phyloP scores from a whole-genome alignment of 805 yeast genomes.

The Pichia paraexigua region DNA sequence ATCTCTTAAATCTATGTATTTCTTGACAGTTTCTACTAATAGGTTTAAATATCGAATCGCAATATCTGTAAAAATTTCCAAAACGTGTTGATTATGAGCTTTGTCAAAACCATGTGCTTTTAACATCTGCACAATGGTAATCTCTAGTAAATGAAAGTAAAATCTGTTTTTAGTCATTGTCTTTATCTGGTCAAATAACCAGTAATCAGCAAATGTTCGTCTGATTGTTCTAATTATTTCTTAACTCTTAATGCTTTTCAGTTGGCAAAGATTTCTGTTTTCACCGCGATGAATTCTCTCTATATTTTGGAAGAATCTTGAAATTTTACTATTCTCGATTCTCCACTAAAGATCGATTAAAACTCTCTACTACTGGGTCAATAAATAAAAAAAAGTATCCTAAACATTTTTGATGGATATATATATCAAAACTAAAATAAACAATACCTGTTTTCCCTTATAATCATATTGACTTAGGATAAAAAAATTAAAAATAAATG shows the following conservation, averaged over 20 bases:
- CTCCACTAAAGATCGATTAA: too few relatives aligned
- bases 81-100: conserved; percentile 52
- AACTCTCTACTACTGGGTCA: too few relatives aligned
- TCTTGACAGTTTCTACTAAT: conserved; percentile 42
- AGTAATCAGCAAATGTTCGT: background rate
- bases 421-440: too few relatives aligned
- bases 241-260: background rate
- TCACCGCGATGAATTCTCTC: background rate
- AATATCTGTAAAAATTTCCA: conserved; percentile 74
- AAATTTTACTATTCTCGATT: too few relatives aligned
- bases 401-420: too few relatives aligned
- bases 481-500: too few relatives aligned
- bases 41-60: conserved; percentile 55
- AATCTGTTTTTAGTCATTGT: conserved; percentile 21
- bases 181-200: background rate
- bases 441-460: too few relatives aligned
- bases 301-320: too few relatives aligned
- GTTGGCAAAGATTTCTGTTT: background rate
- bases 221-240: background rate
- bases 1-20: conserved; percentile 40
- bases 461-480: too few relatives aligned
- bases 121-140: conserved; percentile 44
- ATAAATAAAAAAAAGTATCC: too few relatives aligned
- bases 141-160: conserved; percentile 25
- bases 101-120: conserved; percentile 80